These are phyloP conservation scores for Verticillium alfalfae DNA, from an alignment of 2,329 filamentous ascomycete genomes.

Conservation along the genomic window DNA sequence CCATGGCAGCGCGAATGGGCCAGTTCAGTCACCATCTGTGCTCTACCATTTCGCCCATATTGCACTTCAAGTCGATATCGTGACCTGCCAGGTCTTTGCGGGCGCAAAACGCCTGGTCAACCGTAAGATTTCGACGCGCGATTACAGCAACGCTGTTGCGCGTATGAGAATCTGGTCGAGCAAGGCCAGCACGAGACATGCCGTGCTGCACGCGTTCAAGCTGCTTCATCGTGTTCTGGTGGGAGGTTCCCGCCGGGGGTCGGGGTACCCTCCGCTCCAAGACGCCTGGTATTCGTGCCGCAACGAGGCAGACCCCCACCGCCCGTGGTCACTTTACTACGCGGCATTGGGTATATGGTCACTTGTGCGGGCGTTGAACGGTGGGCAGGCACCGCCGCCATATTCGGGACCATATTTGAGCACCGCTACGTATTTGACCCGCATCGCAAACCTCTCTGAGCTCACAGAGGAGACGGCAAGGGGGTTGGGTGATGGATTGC, in stretches of 20 bases:
- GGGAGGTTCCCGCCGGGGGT: constrained; percentile 22
- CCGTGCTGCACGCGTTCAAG: constrained; percentile 77
- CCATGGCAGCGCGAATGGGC: constrained; percentile 37
- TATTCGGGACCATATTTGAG: constrained; percentile 19
- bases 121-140: constrained; percentile 69
- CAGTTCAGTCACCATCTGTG: constrained; percentile 74
- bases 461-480: constrained; percentile 62
- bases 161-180: constrained; percentile 79
- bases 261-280: constrained; percentile 23
- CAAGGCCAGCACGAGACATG: constrained; percentile 69
- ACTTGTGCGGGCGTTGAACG: constrained; percentile 75
- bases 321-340: constrained; percentile 89
- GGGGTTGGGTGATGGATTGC: constrained; percentile 54
- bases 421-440: constrained; percentile 43
- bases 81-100: constrained; percentile 86
- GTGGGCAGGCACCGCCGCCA: constrained; percentile 1
- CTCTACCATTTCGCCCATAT: constrained; percentile 86
- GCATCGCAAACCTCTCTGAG: constrained; percentile 64
- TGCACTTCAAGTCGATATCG: constrained; percentile 81
- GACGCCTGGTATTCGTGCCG: constrained; percentile 61
- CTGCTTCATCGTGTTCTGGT: constrained; percentile 75
- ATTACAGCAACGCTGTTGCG: constrained; percentile 66
- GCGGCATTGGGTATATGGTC: constrained; percentile 81
- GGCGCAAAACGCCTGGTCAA: constrained; percentile 73
- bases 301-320: constrained; percentile 75